Evolutionary conservation across 2,329 filamentous ascomycete species (phyloP), one percentile per base, ranked within the genome.

Genomic region (Paecilomyces formosus): DNA sequence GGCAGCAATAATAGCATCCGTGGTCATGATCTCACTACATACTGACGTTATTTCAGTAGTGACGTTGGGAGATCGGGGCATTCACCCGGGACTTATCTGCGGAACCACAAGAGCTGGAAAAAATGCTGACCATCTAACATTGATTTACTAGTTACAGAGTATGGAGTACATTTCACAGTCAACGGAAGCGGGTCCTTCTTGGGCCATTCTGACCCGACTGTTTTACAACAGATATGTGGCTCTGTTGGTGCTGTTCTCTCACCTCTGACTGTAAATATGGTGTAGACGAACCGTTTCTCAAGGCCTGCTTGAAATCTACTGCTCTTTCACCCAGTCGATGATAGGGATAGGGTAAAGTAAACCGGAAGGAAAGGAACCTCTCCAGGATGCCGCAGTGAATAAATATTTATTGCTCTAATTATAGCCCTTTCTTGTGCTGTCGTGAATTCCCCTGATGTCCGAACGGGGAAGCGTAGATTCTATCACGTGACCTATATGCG

Each of bases 401-500:
- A 13, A 39, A 18, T 45, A 45, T 21, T n/a, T 45, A 18, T 9
- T 15, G 18, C 13, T 45, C 39, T 21, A 45, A n/a, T 45, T 45
- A 18, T 21, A 45, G n/a, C 39, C 35, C 13, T 15, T n/a, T 15
- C 15, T 7, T n/a, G 13, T 18, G 15, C 18, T 45, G 39, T 9
- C 39, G 4, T 45, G 39, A 21, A 45, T 45, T 18, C 39, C 18
- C 39, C n/a, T 45, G 39, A 45, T n/a, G 39, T 6, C 39, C 39
- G 39, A 45, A 45, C n/a, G 39, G 39, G 15, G 35, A 26, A 45
- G 39, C 39, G 15, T 21, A 45, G n/a, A 15, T 45, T 21, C 8
- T 18, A 45, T 64, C 65, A 67, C 65, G 65, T 67, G 64, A 12
- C 8, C 18, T 9, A 8, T 56, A 57, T 62, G 55, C 61, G 63